Conservation (phyloP, 2,329 filamentous ascomycete species). For the Ceratocystis ficicola region DNA sequence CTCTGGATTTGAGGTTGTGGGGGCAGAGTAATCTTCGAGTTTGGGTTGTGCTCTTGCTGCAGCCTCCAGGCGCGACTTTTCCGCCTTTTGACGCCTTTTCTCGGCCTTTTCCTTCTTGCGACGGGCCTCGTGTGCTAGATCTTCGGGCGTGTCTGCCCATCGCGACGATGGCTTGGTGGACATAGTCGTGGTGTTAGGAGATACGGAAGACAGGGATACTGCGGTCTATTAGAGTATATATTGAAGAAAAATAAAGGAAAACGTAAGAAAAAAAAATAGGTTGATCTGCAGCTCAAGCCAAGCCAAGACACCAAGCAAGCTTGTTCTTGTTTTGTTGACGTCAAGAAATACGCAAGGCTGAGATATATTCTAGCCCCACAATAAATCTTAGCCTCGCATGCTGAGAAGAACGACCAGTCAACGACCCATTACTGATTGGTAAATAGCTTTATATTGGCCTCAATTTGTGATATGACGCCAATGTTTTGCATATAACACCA, state of each 20-base stretch:
- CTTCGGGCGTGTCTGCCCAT: conserved; percentile 79
- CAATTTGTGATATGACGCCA: neutral
- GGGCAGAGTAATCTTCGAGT: conserved; percentile 26
- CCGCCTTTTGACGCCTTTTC: conserved; percentile 66
- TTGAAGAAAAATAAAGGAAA: neutral
- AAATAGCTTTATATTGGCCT: neutral
- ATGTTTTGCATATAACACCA: neutral
- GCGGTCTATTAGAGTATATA: neutral
- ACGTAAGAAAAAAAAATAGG: neutral
- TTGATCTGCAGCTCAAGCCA: neutral
- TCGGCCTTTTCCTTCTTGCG: conserved; percentile 24
- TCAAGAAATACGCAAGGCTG: conserved; percentile 7
- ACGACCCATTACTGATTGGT: too few relatives aligned
- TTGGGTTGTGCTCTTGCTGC: conserved; percentile 37
- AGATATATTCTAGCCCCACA: neutral
- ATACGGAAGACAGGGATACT: neutral
- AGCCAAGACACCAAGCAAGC: neutral
- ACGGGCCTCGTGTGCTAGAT: conserved; percentile 59
- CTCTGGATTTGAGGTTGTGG: conserved; percentile 21
- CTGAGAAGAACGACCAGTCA: neutral
- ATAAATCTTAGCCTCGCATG: neutral
- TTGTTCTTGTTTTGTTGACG: neutral
- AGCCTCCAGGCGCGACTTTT: conserved; percentile 72
- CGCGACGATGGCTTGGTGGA: conserved; percentile 56
- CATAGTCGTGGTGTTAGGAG: conserved; percentile 33